Evolutionary conservation across 441 rosid species (phyloP), one percentile per base, ranked within the genome.

Genomic region (Gossypium gossypioides): DNA sequence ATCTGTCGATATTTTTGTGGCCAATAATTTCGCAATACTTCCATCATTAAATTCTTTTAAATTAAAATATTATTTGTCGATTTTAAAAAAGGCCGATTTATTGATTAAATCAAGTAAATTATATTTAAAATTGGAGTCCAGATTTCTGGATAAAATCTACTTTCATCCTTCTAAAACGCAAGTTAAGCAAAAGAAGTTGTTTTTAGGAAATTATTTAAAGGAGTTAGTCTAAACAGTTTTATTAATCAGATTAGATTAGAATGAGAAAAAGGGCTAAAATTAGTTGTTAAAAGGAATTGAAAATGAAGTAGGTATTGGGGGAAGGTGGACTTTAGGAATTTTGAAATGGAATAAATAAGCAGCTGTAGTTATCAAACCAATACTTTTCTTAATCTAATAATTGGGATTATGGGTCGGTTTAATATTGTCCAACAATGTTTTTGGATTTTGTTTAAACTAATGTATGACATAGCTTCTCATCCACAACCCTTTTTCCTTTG

Each of bases 241-340:
- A 9, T 42, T 42, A 40, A 21, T 68, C 1, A 19, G 42, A 51
- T 71, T 24, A 65, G 62, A 63, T 29, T 2, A 10, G 22, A 59
- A 1, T 51, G 18, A 37, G 2, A 6, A 52, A 18, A 50, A 18
- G 51, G 16, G 16, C n/a, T 56, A 18, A 52, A 34, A 22, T 69
- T 69, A 73, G 75, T 34, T 65, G 70, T 71, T 70, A 70, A 54
- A 7, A 37, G 29, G 32, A 18, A 68, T 69, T 74, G 62, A 76
- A 76, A 76, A 72, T 34, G 19, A 59, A 74, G 72, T 72, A 55
- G 78, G 75, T 80, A 56, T 42, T 1, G 50, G 18, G 50, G 25
- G 21, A 62, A 19, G 6, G 16, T 51, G 29, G 74, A 42, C 24
- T 29, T 54, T 52, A 66, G 27, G 73, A 64, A 44, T 44, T 44